These are phyloP conservation scores for slime mould (Dictyostelium discoideum) DNA, from an alignment of 78 protist genomes.

Conservation along the genomic window DNA sequence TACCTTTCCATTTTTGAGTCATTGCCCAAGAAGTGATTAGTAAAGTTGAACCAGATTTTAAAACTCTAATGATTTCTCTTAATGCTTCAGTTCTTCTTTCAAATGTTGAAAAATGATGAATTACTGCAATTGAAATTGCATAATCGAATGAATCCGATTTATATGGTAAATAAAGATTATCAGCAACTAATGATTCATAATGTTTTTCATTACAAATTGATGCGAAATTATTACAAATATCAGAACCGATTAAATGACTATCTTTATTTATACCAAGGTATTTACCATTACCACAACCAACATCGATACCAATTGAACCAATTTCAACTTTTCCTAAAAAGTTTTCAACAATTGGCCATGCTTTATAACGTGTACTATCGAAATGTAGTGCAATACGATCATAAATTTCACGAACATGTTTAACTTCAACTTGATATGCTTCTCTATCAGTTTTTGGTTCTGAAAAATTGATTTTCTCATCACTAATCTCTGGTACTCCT, in stretches of 20 bases:
- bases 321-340: conserved; percentile 14
- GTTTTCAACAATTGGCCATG: conserved; percentile 83
- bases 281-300: conserved; percentile 88
- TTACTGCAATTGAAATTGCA: conserved; percentile 86
- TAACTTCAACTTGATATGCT: conserved; percentile 63
- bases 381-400: conserved; percentile 82
- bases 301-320: conserved; percentile 71
- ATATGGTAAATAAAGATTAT: conserved; percentile 69
- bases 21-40: conserved; percentile 80
- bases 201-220: conserved; percentile 43
- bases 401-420: conserved; percentile 81
- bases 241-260: conserved; percentile 72
- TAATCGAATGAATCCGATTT: conserved; percentile 6
- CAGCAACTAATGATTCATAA: conserved; percentile 59
- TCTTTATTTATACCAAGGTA: conserved; percentile 55
- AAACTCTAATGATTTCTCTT: conserved; percentile 65
- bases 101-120: conserved; percentile 84
- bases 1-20: conserved; percentile 81
- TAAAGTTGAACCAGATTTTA: conserved; percentile 51
- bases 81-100: conserved; percentile 78
- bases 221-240: conserved; percentile 73
- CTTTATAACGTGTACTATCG: conserved; percentile 76
- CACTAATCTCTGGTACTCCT: background rate
- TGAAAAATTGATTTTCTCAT: conserved; percentile 16
- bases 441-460: conserved; percentile 71